phyloP scores from a whole-genome alignment of 495 filamentous ascomycete genomes.

The Podospora comata region DNA sequence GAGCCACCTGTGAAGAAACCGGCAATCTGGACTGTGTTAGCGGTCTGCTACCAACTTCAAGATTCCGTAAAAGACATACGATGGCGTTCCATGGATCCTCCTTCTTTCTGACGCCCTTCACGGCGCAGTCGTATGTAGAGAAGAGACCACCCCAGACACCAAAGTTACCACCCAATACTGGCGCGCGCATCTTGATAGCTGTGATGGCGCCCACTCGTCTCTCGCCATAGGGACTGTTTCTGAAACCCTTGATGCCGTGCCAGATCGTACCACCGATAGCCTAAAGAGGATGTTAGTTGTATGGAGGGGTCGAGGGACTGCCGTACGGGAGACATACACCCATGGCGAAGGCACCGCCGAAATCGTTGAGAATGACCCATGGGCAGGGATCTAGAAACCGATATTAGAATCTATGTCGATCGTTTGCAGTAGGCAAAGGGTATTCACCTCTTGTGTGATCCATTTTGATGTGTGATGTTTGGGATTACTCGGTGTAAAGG shows the following conservation, averaged over 20 bases:
- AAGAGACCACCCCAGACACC: constrained; percentile 93
- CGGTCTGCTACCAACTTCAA: background rate
- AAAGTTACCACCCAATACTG: constrained; percentile 95
- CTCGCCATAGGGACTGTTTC: constrained; percentile 87
- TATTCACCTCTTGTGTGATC: constrained; percentile 62
- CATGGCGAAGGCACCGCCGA: constrained; percentile 96
- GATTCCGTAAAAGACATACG: constrained; percentile 18
- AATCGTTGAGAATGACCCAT: constrained; percentile 94
- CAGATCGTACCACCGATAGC: constrained; percentile 91
- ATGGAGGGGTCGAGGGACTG: background rate
- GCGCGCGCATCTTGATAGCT: constrained; percentile 94
- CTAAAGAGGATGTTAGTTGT: constrained; percentile 36
- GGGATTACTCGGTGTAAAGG: background rate
- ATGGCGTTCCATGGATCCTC: constrained; percentile 97
- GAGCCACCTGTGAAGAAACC: constrained; percentile 96
- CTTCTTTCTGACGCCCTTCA: constrained; percentile 93
- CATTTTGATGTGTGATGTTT: constrained; percentile 49
- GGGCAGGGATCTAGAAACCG: constrained; percentile 68
- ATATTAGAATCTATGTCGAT: background rate
- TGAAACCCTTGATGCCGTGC: constrained; percentile 96
- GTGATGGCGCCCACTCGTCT: constrained; percentile 92
- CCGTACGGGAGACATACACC: constrained; percentile 60
- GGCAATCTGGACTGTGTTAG: constrained; percentile 52
- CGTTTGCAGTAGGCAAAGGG: background rate
- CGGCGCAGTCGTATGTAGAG: constrained; percentile 92